phyloP scores from a whole-genome alignment of 768 basidiomycete species.

The Boletus edulis region DNA sequence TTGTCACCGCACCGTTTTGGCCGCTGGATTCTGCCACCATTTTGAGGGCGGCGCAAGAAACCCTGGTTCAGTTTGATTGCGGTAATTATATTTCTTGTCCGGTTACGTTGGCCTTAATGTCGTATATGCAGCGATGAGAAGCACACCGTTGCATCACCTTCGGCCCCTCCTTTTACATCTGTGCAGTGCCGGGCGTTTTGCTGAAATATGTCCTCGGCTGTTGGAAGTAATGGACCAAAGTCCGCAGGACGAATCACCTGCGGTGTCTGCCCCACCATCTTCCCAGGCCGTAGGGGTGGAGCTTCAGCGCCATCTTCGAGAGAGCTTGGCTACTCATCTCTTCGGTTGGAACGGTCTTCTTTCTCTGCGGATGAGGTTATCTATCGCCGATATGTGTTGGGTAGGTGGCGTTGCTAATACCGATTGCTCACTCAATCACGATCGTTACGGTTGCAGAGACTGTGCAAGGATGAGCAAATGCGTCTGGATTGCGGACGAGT shows the following conservation, averaged over 20 bases:
- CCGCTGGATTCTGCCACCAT: constrained; percentile 35
- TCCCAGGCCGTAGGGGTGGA: constrained; percentile 31
- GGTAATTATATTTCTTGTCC: constrained; percentile 38
- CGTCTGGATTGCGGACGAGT: constrained; percentile 48
- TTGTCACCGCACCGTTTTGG: constrained; percentile 61
- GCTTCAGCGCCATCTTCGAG: constrained; percentile 44
- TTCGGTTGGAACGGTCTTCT: constrained; percentile 60
- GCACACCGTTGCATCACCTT: constrained; percentile 25
- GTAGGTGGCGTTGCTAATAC: constrained; percentile 24
- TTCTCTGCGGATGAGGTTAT: constrained; percentile 54
- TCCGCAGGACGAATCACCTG: constrained; percentile 34
- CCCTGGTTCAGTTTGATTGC: constrained; percentile 27
- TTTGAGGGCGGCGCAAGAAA: constrained; percentile 24
- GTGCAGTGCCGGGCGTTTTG: constrained; percentile 37
- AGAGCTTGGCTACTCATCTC: constrained; percentile 52
- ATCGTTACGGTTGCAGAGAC: constrained; percentile 44
- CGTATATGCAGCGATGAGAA: constrained; percentile 19
- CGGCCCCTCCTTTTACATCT: constrained; percentile 33
- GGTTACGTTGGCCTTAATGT: constrained; percentile 7
- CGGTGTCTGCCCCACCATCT: constrained; percentile 33
- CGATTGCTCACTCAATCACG: constrained; percentile 17
- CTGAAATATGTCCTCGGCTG: constrained; percentile 40
- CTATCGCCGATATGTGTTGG: constrained; percentile 44
- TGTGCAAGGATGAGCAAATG: constrained; percentile 40
- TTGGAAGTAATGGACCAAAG: constrained; percentile 41